Base-by-base conservation (phyloP, 2,329 filamentous ascomycete genomes). In the Fusarium torulosum region DNA sequence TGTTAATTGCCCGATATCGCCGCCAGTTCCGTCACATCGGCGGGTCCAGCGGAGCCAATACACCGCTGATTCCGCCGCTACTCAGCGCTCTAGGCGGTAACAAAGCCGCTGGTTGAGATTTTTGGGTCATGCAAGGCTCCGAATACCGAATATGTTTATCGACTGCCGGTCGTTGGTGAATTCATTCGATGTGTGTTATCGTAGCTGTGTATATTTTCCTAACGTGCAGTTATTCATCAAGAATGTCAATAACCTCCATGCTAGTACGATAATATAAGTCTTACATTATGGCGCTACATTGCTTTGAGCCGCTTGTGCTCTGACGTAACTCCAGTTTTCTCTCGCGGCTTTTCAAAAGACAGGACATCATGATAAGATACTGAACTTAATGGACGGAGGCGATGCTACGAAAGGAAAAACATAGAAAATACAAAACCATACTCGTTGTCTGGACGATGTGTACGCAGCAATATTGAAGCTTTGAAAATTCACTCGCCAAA, bases 71-170 rank as follows among this genome's bases (percentile, higher is more conserved):
- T 17, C 60, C 60, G 60, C 60, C 52, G 41, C 60, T 42, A 45
- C 38, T 43, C 21, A 15, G 60, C 14, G 38, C 43, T 41, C 41
- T 44, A n/a, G 40, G 64, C 64, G 59, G 66, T 59, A 54, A 37
- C 23, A 44, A 44, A 55, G 59, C 64, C 65, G 64, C 63, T 64
- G 64, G 42, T 46, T 40, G 64, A 53, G 41, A 35, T 43, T 47
- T 44, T 47, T 67, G 64, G 67, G 49, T 67, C 63, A 67, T 59
- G 63, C 25, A 21, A 59, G 29, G 43, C 41, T 59, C 45, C 37
- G 31, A 63, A 64, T 43, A 21, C 29, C 35, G 51, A 58, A 23
- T 20, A 23, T 10, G n/a, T 29, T 29, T 9, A 21, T 43, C 29
- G n/a, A 49, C 31, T 49, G 14, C 37, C 23, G 15, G 31, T 31